Evolutionary conservation across 805 yeast species (phyloP), one percentile per base, ranked within the genome.

Genomic region (Ogataea dorogensis): DNA sequence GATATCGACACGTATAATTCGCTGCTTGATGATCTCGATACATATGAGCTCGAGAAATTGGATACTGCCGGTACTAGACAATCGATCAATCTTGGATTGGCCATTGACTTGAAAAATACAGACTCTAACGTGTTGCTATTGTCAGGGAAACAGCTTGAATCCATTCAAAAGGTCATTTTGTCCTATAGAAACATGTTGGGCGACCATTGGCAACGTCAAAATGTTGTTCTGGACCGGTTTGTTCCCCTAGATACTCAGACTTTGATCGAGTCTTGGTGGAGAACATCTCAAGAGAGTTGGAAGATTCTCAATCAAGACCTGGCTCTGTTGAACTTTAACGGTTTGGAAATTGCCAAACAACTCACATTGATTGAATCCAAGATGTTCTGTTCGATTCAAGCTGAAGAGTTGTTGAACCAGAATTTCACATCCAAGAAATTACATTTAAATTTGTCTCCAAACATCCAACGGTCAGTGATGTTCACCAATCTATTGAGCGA

Each of bases 281-380:
- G 44, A 11, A 57, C 74, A 2, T 68, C 77, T 31, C 77, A 74
- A 37, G 75, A 70, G 36, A 69, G 71, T 40, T 79, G 86, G 84
- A 75, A 68, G 17, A 64, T 75, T 37, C 62, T 73, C 7, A 73
- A 71, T 43, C 73, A 71, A 47, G 68, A 79, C 40, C 68, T 75
- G 12, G 68, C 73, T 29, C 58, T 77, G 26, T 53, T 76, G 24
- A 78, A 80, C 42, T 67, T 79, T 47, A 82, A 81, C 54, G 80
- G 87, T 0, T 63, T 82, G 47, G 93, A 84, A 49, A 64, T 82
- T 16, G 89, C 93, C 2, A 84, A 82, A 51, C 93, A 84, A 47
- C 62, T 85, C 30, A 83, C 93, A 0, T 61, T 82, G 13, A 73
- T 85, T 43, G 95, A 85, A 54, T 76, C 84, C 2, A 70, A 68